These are phyloP conservation scores for Fusarium ambrosium DNA, from an alignment of 2,329 filamentous ascomycete genomes.

Conservation along the genomic window DNA sequence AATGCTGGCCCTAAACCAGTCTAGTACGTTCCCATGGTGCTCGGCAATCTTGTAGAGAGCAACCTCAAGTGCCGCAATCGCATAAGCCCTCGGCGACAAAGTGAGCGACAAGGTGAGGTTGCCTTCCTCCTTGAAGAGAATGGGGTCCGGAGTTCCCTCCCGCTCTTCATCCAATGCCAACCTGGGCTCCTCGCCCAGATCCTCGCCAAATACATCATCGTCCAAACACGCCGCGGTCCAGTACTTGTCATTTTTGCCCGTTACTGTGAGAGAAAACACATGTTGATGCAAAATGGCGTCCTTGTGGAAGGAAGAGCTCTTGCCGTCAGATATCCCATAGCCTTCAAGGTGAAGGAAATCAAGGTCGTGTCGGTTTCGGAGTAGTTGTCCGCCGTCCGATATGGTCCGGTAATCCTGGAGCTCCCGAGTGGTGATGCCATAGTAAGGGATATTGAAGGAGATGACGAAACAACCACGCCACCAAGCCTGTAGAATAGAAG, in stretches of 20 bases:
- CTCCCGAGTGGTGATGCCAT: background rate
- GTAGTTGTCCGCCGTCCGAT: background rate
- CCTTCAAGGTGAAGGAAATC: background rate
- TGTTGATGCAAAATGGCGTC: background rate
- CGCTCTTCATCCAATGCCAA: constrained; percentile 3
- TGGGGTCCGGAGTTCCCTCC: constrained; percentile 13
- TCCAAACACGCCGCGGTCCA: background rate
- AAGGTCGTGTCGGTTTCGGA: background rate
- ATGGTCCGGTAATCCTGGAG: constrained; percentile 4
- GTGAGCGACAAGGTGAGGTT: no score
- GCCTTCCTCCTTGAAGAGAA: background rate
- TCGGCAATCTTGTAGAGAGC: background rate
- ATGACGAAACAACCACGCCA: constrained; percentile 15
- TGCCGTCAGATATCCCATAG: fast-evolving
- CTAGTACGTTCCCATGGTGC: background rate
- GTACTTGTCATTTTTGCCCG: background rate
- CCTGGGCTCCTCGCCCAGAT: background rate
- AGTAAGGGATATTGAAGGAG: constrained; percentile 24
- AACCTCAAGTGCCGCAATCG: background rate
- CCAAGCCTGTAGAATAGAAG: background rate
- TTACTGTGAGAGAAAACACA: background rate
- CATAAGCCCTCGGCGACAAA: constrained; percentile 18
- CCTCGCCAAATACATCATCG: background rate
- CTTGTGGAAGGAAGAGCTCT: background rate
- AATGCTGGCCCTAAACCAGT: constrained; percentile 5